Conservation (phyloP, 1,139 yeast species). For the Kodamaea suecica region DNA sequence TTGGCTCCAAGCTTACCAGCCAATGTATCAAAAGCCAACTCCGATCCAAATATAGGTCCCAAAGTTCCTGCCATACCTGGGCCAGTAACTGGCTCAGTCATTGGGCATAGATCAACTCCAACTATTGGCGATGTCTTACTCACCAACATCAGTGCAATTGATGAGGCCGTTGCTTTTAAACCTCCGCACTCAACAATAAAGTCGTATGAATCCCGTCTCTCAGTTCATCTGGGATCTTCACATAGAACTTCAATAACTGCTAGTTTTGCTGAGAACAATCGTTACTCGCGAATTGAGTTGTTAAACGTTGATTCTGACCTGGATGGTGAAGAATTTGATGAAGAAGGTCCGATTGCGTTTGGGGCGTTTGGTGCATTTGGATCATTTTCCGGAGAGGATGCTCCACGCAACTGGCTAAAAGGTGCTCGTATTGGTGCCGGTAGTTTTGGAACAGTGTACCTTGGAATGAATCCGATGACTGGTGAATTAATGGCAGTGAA, state of each 20-base stretch:
- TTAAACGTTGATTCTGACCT: constrained; percentile 44
- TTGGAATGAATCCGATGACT: constrained; percentile 87
- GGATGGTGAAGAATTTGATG: constrained; percentile 37
- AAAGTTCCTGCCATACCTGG: constrained; percentile 1
- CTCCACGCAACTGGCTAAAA: constrained; percentile 83
- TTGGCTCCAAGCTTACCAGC: neutral
- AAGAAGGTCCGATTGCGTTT: constrained; percentile 21
- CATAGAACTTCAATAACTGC: constrained; percentile 38
- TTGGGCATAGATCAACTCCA: constrained; percentile 22
- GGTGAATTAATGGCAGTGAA: constrained; percentile 98
- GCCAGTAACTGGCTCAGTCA: neutral
- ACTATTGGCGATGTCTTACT: constrained; percentile 70
- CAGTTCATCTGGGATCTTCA: constrained; percentile 9
- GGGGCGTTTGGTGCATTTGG: constrained; percentile 12
- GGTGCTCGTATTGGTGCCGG: constrained; percentile 96
- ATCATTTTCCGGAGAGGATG: constrained; percentile 21
- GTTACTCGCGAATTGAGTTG: constrained; percentile 51
- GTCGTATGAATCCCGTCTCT: constrained; percentile 7
- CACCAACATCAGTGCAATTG: constrained; percentile 56
- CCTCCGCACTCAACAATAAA: constrained; percentile 12
- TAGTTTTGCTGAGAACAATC: constrained; percentile 32
- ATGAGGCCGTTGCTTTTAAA: constrained; percentile 39
- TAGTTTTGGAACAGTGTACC: constrained; percentile 87
- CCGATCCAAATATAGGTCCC: neutral
- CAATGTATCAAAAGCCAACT: neutral